Base-by-base conservation (phyloP, 495 filamentous ascomycete genomes). In the Penicillium daleae region DNA sequence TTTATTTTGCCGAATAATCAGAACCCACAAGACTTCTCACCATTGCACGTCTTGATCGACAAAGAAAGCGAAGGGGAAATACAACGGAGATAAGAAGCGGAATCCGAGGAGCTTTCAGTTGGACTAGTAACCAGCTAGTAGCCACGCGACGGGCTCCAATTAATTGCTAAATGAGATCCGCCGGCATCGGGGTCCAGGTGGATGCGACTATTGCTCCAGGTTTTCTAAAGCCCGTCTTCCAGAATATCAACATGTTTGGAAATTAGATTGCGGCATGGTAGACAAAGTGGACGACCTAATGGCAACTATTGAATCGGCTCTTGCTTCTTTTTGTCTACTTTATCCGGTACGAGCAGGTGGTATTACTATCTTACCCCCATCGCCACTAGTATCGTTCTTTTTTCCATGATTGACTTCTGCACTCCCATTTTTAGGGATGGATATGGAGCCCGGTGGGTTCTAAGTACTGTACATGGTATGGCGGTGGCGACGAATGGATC, bases 121-220 rank as follows among this genome's bases (percentile, higher is more conserved):
- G 13, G 29, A 13, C 13, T 44, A 35, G 15, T 39, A 33, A 33
- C 35, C 44, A 19, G 49, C 52, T 44, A 39, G 17, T 39, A 66
- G 56, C 59, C 56, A 63, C 59, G 51, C 53, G 65, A 61, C 53
- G 53, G 52, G 32, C 44, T 61, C 24, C 42, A 64, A 55, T 42
- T 60, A 39, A 31, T 42, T 56, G 39, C 51, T 53, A 56, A 60
- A 64, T 68, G 61, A 66, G 68, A 71, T 71, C 68, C 65, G 57
- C 60, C 44, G 21, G 21, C n/a, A 42, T 66, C 66, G 68, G 68
- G 40, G 58, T 32, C 56, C 17, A 13, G 6, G 68, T 71, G 66
- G 66, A 68, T 61, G 66, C 37, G 40, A 62, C 62, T 64, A 62
- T 68, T 57, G 62, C 62, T 70, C 64, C 61, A 60, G 64, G 52